phyloP scores from a whole-genome alignment of 352 stramenopile species.

The Globisporangium radiosum region DNA sequence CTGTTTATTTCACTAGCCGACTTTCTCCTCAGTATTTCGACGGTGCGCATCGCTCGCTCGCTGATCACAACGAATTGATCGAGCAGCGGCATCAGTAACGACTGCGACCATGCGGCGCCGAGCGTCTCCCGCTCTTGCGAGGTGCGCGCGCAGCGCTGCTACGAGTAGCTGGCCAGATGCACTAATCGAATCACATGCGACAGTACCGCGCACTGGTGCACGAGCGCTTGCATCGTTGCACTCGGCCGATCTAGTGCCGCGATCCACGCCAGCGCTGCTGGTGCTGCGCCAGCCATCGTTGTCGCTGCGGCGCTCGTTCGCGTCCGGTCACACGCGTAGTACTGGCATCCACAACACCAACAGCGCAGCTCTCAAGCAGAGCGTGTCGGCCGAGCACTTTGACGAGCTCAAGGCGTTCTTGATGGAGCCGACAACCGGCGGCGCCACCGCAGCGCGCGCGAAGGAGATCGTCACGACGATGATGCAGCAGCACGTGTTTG shows the following conservation, averaged over 20 bases:
- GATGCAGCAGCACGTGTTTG: constrained; percentile 57
- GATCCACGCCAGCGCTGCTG: background rate
- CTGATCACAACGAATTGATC: background rate
- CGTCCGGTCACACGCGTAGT: background rate
- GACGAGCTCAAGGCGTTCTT: constrained; percentile 61
- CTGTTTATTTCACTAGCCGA: background rate
- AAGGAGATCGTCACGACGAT: constrained; percentile 37
- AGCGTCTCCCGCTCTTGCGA: background rate
- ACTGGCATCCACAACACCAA: background rate
- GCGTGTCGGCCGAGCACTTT: constrained; percentile 30
- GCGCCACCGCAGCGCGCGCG: constrained; percentile 22
- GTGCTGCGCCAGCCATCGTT: background rate
- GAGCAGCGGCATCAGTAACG: background rate
- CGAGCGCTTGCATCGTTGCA: background rate
- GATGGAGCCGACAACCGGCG: constrained; percentile 29
- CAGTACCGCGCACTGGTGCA: background rate
- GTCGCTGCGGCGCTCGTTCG: constrained; percentile 2
- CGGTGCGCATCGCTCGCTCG: constrained; percentile 1
- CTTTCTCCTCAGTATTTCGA: background rate
- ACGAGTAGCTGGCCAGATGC: background rate
- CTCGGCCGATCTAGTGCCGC: background rate
- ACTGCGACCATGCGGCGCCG: background rate
- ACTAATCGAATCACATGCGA: background rate
- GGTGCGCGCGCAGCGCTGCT: background rate
- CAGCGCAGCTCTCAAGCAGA: background rate